phyloP scores from a whole-genome alignment of 352 stramenopile species.

The Paralagenidium karlingii region DNA sequence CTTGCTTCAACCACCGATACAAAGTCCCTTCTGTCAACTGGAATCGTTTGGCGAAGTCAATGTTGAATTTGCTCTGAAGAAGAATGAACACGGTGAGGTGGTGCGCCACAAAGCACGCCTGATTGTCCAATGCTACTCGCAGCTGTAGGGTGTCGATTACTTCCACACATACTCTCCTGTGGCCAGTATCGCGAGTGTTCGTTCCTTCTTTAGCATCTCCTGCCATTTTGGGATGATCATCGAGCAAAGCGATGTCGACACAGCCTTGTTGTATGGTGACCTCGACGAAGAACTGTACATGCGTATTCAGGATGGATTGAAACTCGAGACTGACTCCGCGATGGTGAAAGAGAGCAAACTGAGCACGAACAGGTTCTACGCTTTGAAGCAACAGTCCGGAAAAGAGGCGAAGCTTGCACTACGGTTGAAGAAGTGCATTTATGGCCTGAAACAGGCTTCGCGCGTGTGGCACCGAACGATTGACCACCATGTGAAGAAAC shows the following conservation, averaged over 20 bases:
- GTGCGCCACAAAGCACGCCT: background rate
- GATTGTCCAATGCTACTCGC: background rate
- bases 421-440: too few relatives aligned
- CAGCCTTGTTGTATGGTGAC: conserved; percentile 11
- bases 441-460: background rate
- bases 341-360: too few relatives aligned
- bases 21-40: too few relatives aligned
- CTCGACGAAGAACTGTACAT: conserved; percentile 13
- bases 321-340: too few relatives aligned
- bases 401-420: too few relatives aligned
- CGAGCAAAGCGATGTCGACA: conserved; percentile 13
- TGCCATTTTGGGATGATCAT: conserved; percentile 3
- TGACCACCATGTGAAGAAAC: background rate
- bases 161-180: background rate
- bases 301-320: conserved; percentile 6
- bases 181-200: background rate
- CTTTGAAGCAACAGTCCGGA: too few relatives aligned
- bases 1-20: too few relatives aligned
- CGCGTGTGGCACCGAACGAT: background rate
- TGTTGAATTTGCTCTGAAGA: conserved; percentile 1
- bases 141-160: background rate
- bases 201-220: conserved; percentile 1
- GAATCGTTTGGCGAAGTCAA: too few relatives aligned
- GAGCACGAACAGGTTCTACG: too few relatives aligned
- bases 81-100: background rate